Evolutionary conservation across 495 filamentous ascomycete species (phyloP), one percentile per base, ranked within the genome.

Genomic region (Daldinia bambusicola): DNA sequence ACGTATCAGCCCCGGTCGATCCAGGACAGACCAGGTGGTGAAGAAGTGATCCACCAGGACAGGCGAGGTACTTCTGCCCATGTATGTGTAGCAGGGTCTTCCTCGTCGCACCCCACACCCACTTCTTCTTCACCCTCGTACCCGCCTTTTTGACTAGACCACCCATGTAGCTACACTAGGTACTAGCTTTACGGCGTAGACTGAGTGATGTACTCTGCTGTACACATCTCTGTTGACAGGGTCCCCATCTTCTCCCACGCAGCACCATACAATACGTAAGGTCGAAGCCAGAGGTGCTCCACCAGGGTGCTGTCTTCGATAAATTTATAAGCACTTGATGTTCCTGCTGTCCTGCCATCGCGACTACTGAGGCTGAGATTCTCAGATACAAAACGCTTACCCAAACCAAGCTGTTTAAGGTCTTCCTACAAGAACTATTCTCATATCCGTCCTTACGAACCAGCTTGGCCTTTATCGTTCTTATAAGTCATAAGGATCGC

Each of bases 301-400:
- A 76, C 72, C 59, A 66, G 62, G 65, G 74, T 75, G 71, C 70
- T 76, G 74, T 67, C 70, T 72, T 70, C 72, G 67, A 75, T 75
- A 77, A 76, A 72, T 71, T 71, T 71, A 75, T 70, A 77, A 75
- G 69, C 63, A 66, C 72, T 72, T 62, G 60, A 66, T 43, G 66
- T 75, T 74, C 75, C 75, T 77, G 62, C 48, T 66, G 51, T 74
- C 69, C 74, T 75, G 68, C 69, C 66, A 67, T 67, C 62, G 65
- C 59, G 32, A 67, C 53, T 68, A 51, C 63, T 74, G 73, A 77
- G 75, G 72, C 75, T 77, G 75, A 75, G 70, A 75, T 64, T 74
- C 70, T 72, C 63, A 55, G 66, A 77, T 74, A 71, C 70, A 67
- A 77, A 74, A 70, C 70, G 45, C 60, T 67, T 77, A 58, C 70